Evolutionary conservation across 805 yeast species (phyloP), one percentile per base, ranked within the genome.

Genomic region (Helenozyma baotianmanensis): DNA sequence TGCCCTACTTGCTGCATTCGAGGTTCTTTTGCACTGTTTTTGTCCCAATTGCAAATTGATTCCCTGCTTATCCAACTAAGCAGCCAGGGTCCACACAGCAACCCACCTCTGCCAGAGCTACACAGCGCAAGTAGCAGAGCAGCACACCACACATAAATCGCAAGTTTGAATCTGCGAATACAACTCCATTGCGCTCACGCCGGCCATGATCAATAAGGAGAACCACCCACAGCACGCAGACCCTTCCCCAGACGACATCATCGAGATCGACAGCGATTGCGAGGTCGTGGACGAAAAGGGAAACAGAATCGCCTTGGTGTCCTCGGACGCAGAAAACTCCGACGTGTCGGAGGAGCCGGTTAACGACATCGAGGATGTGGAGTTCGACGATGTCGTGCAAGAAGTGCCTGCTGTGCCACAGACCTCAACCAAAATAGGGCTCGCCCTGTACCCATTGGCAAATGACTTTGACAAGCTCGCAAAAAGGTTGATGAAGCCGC

Each of bases 401-500:
- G 33, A 27, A 5, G 27, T 15, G 12, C 19, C 19, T 5, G 8
- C 7, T 5, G 8, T 17, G 8, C 7, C 8, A 8, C 19, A 17
- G 19, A 17, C 5, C 7, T n/a, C n/a, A n/a, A n/a, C n/a, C 21
- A 13, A 14, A 19, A 4, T 21, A 9, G 30, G 30, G 13, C 23
- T 13, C 13, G 14, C 31, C 7, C 29, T 9, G 11, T 27, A 29
- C 11, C 61, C 61, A 4, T 35, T 45, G 6, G 70, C 72, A 9
- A 47, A 53, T 33, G 62, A 64, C 23, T 58, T 48, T 37, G 43
- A 49, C 4, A 30, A 41, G 10, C 36, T 58, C 19, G 56, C 63
- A 6, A 37, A 43, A 14, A 45, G 53, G 19, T 47, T 63, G 36
- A 56, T 64, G 65, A 64, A 64, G 37, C 62, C 62, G 2, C 18